Percentiles rank a stretch among this genome's conserved stretches.
Evolutionary conservation across 2,329 filamentous ascomycete genomes (phyloP).

Genomic region (Colletotrichum sp.): DNA sequence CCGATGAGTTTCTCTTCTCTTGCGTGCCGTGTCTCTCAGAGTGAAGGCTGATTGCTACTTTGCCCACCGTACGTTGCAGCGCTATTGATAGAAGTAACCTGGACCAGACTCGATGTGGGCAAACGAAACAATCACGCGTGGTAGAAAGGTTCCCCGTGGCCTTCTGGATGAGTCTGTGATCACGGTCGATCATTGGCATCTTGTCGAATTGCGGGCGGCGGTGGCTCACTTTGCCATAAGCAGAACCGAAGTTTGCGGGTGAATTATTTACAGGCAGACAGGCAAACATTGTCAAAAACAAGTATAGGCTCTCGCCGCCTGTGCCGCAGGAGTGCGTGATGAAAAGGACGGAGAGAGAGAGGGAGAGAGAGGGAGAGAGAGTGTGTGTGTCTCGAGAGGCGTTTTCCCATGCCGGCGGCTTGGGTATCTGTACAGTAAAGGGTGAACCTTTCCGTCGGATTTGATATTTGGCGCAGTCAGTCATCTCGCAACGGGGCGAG

Average conservation of each 20-base stretch:
- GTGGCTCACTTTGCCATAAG: neutral
- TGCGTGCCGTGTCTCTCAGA: neutral
- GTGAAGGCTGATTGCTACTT: neutral
- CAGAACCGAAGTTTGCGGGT: neutral
- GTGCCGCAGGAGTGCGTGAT: neutral
- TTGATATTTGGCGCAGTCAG: neutral
- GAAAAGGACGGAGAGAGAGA: neutral
- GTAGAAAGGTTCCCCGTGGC: neutral
- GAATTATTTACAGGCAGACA: neutral
- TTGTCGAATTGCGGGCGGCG: neutral
- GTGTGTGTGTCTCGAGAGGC: neutral
- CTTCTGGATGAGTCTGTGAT: neutral
- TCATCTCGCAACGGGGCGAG: neutral
- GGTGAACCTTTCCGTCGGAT: neutral
- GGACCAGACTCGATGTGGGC: neutral
- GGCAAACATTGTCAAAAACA: neutral
- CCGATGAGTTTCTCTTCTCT: neutral
- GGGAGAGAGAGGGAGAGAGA: too few relatives aligned
- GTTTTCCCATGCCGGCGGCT: neutral
- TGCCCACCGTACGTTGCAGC: neutral
- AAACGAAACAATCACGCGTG: neutral
- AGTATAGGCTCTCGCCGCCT: neutral
- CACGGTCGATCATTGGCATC: neutral
- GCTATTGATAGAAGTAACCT: neutral
- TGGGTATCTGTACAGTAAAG: neutral